Conservation (phyloP, 2,329 filamentous ascomycete genomes). For the Ophiostoma fasciatum region DNA sequence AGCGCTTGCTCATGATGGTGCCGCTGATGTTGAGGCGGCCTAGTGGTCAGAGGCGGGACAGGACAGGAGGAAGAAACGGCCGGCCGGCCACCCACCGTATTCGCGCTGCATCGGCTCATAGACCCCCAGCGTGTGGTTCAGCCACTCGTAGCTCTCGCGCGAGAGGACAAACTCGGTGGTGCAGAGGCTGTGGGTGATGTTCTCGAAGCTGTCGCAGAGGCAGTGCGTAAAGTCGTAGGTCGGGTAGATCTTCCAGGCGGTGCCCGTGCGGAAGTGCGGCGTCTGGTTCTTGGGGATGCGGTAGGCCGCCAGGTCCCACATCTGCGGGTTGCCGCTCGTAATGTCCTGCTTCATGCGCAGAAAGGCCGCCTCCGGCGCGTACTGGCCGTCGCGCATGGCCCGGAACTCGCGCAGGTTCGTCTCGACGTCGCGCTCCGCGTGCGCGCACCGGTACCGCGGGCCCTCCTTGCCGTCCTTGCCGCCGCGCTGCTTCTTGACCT, state of each 20-base stretch:
- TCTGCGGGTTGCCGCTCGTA: constrained; percentile 8
- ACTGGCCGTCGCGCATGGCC: constrained; percentile 84
- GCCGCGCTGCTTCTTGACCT: constrained; percentile 78
- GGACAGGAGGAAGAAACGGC: no score
- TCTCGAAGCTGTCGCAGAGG: constrained; percentile 82
- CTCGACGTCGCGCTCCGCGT: constrained; percentile 60
- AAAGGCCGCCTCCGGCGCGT: constrained; percentile 70
- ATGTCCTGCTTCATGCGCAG: constrained; percentile 76
- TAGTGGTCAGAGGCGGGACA: no score
- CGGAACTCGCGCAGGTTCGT: constrained; percentile 68
- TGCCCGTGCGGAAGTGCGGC: constrained; percentile 64
- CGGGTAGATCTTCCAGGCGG: constrained; percentile 85
- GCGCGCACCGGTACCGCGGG: constrained; percentile 63
- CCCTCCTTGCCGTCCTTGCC: constrained; percentile 52
- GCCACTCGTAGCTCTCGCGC: constrained; percentile 68
- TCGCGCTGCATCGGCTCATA: constrained; percentile 93
- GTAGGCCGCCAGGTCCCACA: constrained; percentile 94
- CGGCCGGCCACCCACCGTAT: no score
- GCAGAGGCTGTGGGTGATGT: constrained; percentile 51
- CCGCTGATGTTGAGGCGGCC: constrained; percentile 61
- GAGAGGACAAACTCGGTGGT: constrained; percentile 56
- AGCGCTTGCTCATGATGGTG: constrained; percentile 76
- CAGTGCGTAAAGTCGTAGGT: constrained; percentile 91
- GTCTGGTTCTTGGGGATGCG: constrained; percentile 31
- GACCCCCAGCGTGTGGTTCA: constrained; percentile 67